A percentile compares a stretch with the other conserved stretches of the same genome.
Evolutionary conservation across 164 flowering plant species (phyloP).

Genomic region (Paratinospora sagittata): DNA sequence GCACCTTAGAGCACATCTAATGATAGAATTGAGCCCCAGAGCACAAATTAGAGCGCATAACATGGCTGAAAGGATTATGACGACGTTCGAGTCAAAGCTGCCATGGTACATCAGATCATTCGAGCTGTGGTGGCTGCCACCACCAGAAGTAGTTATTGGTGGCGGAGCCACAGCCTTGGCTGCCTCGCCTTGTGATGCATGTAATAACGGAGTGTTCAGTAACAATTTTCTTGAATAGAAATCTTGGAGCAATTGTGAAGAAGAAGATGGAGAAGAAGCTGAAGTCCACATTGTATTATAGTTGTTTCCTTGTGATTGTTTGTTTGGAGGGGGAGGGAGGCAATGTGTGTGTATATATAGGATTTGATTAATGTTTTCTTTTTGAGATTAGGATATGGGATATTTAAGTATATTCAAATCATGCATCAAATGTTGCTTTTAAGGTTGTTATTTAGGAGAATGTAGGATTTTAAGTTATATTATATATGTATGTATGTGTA

Average conservation of each 20-base stretch:
- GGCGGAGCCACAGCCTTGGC: constrained; percentile 15
- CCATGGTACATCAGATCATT: constrained; percentile 17
- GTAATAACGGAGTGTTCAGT: constrained; percentile 24
- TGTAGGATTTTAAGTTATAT: not conserved
- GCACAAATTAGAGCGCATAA: constrained; percentile 81
- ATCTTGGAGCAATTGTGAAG: not conserved
- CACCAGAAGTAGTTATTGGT: constrained; percentile 13
- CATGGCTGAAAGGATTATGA: constrained; percentile 77
- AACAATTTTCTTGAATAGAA: constrained; percentile 44
- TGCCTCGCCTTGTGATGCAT: constrained; percentile 12
- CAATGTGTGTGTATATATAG: not conserved
- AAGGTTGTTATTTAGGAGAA: not conserved
- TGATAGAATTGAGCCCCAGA: constrained; percentile 69
- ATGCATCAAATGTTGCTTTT: not conserved
- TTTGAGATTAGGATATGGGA: not conserved
- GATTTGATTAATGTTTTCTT: too few species aligned
- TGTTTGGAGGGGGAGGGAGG: too few species aligned
- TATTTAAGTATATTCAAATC: constrained; percentile 3
- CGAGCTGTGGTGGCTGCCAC: constrained; percentile 6
- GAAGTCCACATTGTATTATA: constrained; percentile 12
- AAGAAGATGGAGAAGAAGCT: constrained; percentile 10
- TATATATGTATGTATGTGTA: too few species aligned
- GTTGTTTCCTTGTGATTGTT: not conserved
- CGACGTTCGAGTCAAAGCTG: constrained; percentile 67
- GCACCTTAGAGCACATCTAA: constrained; percentile 72